A percentile compares a stretch with the other conserved stretches of the same genome.
Evolutionary conservation across 805 yeast genomes (phyloP).

Genomic region (Lipomyces chichibuensis): DNA sequence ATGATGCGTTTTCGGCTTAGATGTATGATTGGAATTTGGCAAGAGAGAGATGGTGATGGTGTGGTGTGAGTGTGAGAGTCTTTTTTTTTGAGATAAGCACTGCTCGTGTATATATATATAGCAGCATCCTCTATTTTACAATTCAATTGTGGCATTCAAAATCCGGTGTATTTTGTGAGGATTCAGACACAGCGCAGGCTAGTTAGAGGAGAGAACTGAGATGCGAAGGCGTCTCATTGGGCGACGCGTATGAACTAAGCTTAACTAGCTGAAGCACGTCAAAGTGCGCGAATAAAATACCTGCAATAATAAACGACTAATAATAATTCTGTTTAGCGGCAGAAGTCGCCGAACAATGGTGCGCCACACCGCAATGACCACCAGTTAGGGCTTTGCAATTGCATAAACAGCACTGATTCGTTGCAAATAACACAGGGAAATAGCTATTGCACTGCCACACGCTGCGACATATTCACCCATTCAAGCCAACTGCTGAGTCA

Average conservation of each 20-base stretch:
- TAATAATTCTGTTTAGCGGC: too few species aligned
- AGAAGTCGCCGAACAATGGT: not conserved
- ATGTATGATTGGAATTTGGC: too few species aligned
- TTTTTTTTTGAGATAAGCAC: too few species aligned
- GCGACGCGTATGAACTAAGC: not conserved
- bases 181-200: too few species aligned
- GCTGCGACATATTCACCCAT: not conserved
- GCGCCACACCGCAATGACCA: not conserved
- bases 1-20: constrained; percentile 14
- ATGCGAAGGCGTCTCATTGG: too few species aligned
- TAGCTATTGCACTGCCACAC: too few species aligned
- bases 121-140: not conserved
- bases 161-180: not conserved
- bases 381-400: not conserved
- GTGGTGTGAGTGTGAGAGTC: too few species aligned
- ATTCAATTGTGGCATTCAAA: not conserved
- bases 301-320: not conserved
- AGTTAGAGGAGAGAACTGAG: too few species aligned
- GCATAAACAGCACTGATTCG: too few species aligned
- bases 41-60: too few species aligned
- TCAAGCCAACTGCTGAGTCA: not conserved
- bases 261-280: not conserved
- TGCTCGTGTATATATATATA: too few species aligned
- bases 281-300: not conserved
- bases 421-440: too few species aligned